These are phyloP conservation scores for Amaranthus tricolor DNA, from an alignment of 179 eudicot genomes.

Conservation along the genomic window DNA sequence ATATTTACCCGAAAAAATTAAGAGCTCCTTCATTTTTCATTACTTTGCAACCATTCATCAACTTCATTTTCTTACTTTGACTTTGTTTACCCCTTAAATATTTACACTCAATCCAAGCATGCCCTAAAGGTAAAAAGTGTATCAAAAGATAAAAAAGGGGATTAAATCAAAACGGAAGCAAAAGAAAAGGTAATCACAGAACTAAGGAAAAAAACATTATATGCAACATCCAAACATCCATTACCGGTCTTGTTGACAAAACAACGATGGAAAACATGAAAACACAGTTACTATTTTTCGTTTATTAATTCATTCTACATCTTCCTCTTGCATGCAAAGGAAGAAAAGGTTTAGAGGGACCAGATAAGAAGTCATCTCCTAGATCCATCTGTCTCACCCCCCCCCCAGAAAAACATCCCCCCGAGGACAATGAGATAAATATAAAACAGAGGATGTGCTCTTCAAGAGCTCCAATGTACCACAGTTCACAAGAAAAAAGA, in stretches of 20 bases:
- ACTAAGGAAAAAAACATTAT: neutral
- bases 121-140: neutral
- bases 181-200: neutral
- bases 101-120: too few species aligned
- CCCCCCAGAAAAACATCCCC: neutral
- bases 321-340: neutral
- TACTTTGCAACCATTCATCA: too few species aligned
- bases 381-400: neutral
- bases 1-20: too few species aligned
- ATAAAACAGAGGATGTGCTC: neutral
- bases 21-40: too few species aligned
- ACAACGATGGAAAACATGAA: neutral
- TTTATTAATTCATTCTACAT: neutral
- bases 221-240: neutral
- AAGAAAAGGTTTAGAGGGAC: neutral
- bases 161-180: too few species aligned
- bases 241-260: neutral
- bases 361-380: neutral
- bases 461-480: neutral
- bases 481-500: neutral
- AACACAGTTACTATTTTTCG: neutral
- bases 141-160: neutral
- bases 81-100: too few species aligned
- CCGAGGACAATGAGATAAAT: neutral
- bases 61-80: too few species aligned